A percentile compares a stretch with the other conserved stretches of the same genome.
Conservation (phyloP, 148 eudicot genomes). For the Amaranthus hypochondriacus region DNA sequence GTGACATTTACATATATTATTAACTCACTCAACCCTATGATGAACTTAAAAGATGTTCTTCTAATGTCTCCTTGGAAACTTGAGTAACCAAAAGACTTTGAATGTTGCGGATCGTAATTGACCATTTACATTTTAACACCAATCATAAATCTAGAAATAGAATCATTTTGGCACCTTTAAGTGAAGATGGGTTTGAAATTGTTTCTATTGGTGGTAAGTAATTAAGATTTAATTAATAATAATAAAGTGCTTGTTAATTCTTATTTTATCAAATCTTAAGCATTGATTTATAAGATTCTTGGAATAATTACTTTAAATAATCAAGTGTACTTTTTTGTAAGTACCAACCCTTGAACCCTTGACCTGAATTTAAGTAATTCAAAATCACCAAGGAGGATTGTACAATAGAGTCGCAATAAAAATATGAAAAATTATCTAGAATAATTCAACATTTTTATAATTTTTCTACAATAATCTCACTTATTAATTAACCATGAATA, state of each 20-base stretch:
- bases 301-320: background rate
- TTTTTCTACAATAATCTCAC: too few relatives aligned
- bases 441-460: too few relatives aligned
- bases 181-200: background rate
- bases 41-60: conserved; percentile 12
- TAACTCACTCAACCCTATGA: conserved; percentile 12
- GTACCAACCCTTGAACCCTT: too few relatives aligned
- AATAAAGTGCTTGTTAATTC: background rate
- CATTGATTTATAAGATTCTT: conserved; percentile 8
- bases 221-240: too few relatives aligned
- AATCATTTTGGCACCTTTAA: background rate
- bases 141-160: background rate
- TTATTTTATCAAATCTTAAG: background rate
- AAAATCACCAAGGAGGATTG: too few relatives aligned
- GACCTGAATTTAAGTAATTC: too few relatives aligned
- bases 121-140: background rate
- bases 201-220: background rate
- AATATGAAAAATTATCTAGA: too few relatives aligned
- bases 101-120: conserved; percentile 9
- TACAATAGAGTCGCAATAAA: too few relatives aligned
- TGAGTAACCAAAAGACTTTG: conserved; percentile 16
- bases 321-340: too few relatives aligned
- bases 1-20: background rate
- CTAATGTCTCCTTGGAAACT: conserved; percentile 17
- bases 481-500: too few relatives aligned